Evolutionary conservation across 2,329 filamentous ascomycete species (phyloP).

Genomic region (Botrytis tulipae): DNA sequence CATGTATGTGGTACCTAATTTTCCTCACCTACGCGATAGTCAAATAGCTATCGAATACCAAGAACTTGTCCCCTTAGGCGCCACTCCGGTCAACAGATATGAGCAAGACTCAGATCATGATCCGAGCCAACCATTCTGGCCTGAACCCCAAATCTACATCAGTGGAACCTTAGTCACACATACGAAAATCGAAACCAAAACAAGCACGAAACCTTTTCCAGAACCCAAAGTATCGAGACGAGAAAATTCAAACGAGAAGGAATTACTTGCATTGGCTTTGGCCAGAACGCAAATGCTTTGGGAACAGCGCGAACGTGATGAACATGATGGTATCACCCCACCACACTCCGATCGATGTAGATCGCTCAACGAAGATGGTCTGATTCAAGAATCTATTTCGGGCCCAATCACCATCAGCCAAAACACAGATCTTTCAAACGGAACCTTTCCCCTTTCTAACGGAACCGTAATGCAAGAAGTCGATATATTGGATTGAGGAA

Average conservation of each 20-base stretch:
- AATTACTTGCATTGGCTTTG: constrained; percentile 54
- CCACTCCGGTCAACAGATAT: constrained; percentile 47
- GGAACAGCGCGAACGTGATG: constrained; percentile 43
- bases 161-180: constrained; percentile 51
- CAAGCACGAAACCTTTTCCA: constrained; percentile 50
- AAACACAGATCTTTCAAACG: constrained; percentile 5
- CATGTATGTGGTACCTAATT: constrained; percentile 55
- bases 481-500: constrained; percentile 6
- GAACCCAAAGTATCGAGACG: constrained; percentile 54
- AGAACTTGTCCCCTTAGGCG: constrained; percentile 42
- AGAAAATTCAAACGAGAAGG: constrained; percentile 54
- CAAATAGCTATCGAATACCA: constrained; percentile 58
- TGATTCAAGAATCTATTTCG: constrained; percentile 3
- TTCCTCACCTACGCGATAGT: constrained; percentile 57
- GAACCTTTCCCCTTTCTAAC: constrained; percentile 3
- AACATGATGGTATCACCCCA: constrained; percentile 36
- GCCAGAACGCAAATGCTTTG: constrained; percentile 57
- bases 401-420: neutral
- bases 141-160: constrained; percentile 57
- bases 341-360: constrained; percentile 36
- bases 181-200: constrained; percentile 47
- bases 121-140: constrained; percentile 53
- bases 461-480: neutral
- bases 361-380: constrained; percentile 30
- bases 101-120: constrained; percentile 56